These are phyloP conservation scores for Xanthoconium separans DNA, from an alignment of 1,284 basidiomycete genomes.

Conservation along the genomic window DNA sequence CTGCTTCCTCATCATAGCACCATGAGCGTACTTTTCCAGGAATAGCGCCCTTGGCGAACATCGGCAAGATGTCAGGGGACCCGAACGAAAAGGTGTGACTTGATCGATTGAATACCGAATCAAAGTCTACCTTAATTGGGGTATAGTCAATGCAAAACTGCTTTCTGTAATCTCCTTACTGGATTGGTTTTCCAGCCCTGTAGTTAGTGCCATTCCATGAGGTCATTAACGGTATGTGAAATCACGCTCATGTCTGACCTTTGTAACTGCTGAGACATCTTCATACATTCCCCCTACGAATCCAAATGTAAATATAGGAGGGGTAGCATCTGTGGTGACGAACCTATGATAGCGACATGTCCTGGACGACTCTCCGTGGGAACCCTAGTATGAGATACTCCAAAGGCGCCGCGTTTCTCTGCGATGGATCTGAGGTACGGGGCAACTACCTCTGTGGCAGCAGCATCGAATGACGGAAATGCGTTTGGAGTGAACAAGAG, in stretches of 20 bases:
- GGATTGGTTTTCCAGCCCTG: conserved; percentile 92
- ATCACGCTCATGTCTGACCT: conserved; percentile 43
- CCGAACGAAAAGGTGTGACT: conserved; percentile 81
- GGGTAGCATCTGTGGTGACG: conserved; percentile 11
- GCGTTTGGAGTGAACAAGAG: conserved; percentile 69
- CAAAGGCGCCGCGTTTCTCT: conserved; percentile 72
- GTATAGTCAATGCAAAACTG: conserved; percentile 7
- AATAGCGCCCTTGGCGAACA: conserved; percentile 78
- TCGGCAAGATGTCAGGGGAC: conserved; percentile 87
- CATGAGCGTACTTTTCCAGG: conserved; percentile 73
- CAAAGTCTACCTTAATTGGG: conserved; percentile 68
- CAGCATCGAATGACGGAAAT: conserved; percentile 50
- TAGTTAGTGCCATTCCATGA: background rate
- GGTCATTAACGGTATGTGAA: conserved; percentile 7
- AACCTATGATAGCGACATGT: conserved; percentile 86
- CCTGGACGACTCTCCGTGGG: conserved; percentile 90
- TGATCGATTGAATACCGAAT: conserved; percentile 88
- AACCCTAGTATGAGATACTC: conserved; percentile 84
- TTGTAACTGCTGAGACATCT: conserved; percentile 88
- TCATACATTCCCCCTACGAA: conserved; percentile 83
- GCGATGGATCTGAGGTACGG: conserved; percentile 73
- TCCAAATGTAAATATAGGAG: conserved; percentile 7
- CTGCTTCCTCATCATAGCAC: conserved; percentile 77
- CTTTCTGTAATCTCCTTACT: conserved; percentile 39
- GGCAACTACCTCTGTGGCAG: conserved; percentile 66